Conservation (phyloP, 1,284 basidiomycete species). For the Leccinum olivaceoglutinosum region DNA sequence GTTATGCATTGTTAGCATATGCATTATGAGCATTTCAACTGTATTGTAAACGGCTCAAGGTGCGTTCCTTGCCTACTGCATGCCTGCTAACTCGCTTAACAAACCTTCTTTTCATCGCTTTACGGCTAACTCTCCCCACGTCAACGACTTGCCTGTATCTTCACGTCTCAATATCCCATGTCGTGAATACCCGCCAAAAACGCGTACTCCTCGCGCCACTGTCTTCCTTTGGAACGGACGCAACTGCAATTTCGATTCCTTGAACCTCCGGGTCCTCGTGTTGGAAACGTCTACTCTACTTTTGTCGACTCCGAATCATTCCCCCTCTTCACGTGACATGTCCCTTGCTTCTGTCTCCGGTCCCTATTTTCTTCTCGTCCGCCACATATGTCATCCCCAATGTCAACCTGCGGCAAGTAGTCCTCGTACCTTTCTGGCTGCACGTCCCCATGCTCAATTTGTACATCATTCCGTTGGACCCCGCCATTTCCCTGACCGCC, state of each 20-base stretch:
- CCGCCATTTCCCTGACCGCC: conserved; percentile 2
- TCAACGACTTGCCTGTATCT: conserved; percentile 6
- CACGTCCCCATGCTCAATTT: conserved; percentile 1
- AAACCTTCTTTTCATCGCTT: conserved; percentile 6
- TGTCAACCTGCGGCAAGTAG: conserved; percentile 6
- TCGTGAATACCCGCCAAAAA: conserved; percentile 3
- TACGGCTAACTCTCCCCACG: conserved; percentile 2
- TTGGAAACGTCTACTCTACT: conserved; percentile 5
- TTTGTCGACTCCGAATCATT: conserved; percentile 6
- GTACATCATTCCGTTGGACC: conserved; percentile 5
- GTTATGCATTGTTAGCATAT: no score
- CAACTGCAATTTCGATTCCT: conserved; percentile 24
- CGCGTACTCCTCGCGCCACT: conserved; percentile 4
- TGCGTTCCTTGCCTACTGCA: conserved; percentile 31
- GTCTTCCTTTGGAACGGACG: conserved; percentile 12
- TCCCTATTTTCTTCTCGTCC: background rate
- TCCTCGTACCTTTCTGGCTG: conserved; percentile 1
- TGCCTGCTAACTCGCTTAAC: conserved; percentile 21
- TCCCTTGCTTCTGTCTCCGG: background rate
- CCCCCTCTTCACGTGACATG: conserved; percentile 2
- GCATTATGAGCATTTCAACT: no score
- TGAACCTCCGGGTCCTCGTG: conserved; percentile 27
- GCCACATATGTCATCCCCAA: background rate
- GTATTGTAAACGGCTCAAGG: conserved; percentile 81
- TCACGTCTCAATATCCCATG: conserved; percentile 9